Evolutionary conservation across 495 filamentous ascomycete genomes (phyloP).

Genomic region (Penicillium atrosanguineum): DNA sequence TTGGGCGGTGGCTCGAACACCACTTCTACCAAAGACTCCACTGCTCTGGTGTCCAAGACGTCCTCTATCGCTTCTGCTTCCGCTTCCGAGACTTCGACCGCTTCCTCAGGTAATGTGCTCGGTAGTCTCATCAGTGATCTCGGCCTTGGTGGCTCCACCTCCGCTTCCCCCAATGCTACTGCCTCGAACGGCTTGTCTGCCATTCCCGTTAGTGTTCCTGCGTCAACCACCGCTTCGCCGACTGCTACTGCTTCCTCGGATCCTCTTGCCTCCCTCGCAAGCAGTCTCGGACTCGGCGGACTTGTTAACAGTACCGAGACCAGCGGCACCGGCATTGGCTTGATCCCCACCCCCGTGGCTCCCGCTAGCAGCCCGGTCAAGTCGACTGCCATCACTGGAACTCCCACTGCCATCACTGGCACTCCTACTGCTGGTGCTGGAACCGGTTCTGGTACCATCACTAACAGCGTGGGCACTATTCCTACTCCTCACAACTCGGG

Average conservation of each 20-base stretch:
- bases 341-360: constrained; percentile 14
- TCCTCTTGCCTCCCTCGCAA: constrained; percentile 5
- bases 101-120: neutral
- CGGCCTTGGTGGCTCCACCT: neutral
- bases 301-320: constrained; percentile 4
- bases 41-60: neutral
- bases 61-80: neutral
- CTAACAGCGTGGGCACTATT: constrained; percentile 22
- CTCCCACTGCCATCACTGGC: constrained; percentile 24
- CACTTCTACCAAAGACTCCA: neutral
- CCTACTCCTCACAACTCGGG: constrained; percentile 20
- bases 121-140: neutral
- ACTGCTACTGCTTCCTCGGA: constrained; percentile 10
- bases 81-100: neutral
- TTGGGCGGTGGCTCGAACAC: neutral
- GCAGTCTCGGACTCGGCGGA: constrained; percentile 5
- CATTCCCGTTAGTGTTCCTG: constrained; percentile 30
- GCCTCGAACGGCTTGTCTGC: constrained; percentile 7
- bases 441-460: constrained; percentile 4
- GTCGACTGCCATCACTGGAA: constrained; percentile 23
- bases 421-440: constrained; percentile 29
- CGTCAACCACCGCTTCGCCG: constrained; percentile 14
- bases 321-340: constrained; percentile 13
- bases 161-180: constrained; percentile 1
- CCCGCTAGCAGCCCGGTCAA: constrained; percentile 5